Conservation (phyloP, 495 filamentous ascomycete species). For the Achaetomiella virescens region DNA sequence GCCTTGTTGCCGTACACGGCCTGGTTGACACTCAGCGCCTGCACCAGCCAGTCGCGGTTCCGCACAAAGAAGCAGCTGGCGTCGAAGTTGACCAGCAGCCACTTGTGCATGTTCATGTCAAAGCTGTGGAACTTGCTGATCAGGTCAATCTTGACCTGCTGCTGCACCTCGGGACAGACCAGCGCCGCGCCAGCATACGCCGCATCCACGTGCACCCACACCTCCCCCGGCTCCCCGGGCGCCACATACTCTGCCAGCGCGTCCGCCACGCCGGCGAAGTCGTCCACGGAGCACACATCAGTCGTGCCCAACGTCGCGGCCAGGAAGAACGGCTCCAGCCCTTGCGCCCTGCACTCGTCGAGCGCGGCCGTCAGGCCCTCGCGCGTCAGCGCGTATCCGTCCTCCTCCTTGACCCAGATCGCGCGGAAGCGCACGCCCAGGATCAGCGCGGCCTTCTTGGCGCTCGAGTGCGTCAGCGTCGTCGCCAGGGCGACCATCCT, state of each 20-base stretch:
- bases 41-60: constrained; percentile 65
- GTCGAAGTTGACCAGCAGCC: constrained; percentile 94
- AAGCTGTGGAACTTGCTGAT: constrained; percentile 75
- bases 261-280: constrained; percentile 62
- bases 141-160: constrained; percentile 39
- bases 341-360: constrained; percentile 52
- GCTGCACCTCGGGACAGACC: constrained; percentile 70
- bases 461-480: constrained; percentile 72
- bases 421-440: constrained; percentile 71
- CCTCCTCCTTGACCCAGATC: constrained; percentile 53
- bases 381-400: constrained; percentile 68
- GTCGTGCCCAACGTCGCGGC: constrained; percentile 86
- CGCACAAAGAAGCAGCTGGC: constrained; percentile 76
- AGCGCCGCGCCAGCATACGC: constrained; percentile 88
- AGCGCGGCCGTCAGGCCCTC: constrained; percentile 52
- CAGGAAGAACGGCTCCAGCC: constrained; percentile 78
- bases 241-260: constrained; percentile 54
- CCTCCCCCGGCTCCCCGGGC: constrained; percentile 24
- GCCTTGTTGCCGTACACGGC: constrained; percentile 77
- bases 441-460: constrained; percentile 82
- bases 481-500: constrained; percentile 77
- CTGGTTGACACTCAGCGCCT: constrained; percentile 69
- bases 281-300: constrained; percentile 79
- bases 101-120: constrained; percentile 97
- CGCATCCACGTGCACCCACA: constrained; percentile 95